phyloP scores from a whole-genome alignment of 2,329 filamentous ascomycete genomes.

The Fusarium sublunatum region DNA sequence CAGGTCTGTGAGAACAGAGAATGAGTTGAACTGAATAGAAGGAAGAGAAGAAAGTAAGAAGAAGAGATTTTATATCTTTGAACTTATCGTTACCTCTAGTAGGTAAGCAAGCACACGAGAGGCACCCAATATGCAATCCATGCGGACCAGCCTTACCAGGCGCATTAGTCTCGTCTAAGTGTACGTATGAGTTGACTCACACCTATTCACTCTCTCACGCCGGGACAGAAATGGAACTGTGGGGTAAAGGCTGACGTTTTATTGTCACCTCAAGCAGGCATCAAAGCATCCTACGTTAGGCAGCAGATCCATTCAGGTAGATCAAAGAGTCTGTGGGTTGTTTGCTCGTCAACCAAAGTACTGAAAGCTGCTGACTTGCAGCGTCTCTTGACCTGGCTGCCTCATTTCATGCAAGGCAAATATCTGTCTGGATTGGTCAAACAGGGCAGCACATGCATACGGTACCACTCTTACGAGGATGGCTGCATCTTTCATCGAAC shows the following conservation, averaged over 20 bases:
- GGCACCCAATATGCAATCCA: constrained; percentile 9
- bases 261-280: constrained; percentile 20
- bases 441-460: neutral
- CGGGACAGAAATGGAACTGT: constrained; percentile 17
- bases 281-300: constrained; percentile 23
- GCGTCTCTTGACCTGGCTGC: constrained; percentile 8
- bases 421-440: constrained; percentile 13
- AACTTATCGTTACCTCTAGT: neutral
- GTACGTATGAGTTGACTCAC: constrained; percentile 25
- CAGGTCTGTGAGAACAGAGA: constrained; percentile 17
- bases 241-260: constrained; percentile 12
- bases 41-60: neutral
- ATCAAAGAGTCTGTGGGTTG: neutral
- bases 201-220: constrained; percentile 9
- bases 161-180: neutral
- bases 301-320: constrained; percentile 20
- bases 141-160: constrained; percentile 18
- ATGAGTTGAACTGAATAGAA: neutral
- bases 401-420: constrained; percentile 7
- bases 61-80: constrained; percentile 30
- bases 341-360: neutral
- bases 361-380: neutral
- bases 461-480: constrained; percentile 18
- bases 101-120: constrained; percentile 5
- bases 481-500: constrained; percentile 19